Conservation (phyloP, 2,329 filamentous ascomycete genomes). For the Aureobasidium pullulans region DNA sequence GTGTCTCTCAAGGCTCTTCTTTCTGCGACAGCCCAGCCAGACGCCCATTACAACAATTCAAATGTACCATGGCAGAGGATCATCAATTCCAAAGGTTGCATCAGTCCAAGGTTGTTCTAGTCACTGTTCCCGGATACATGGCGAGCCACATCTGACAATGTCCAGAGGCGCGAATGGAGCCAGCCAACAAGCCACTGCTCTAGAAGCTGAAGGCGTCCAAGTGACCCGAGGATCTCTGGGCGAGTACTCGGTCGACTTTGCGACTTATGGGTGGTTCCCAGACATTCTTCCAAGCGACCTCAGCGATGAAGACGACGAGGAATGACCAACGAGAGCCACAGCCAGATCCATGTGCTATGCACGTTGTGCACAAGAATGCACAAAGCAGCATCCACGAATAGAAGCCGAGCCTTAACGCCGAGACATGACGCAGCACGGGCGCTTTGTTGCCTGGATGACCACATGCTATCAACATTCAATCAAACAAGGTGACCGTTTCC, state of each 20-base stretch:
- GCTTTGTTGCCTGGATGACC: conserved; percentile 13
- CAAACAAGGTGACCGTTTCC: conserved; percentile 11
- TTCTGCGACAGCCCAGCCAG: conserved; percentile 32
- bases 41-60: conserved; percentile 55
- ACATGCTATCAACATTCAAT: not conserved
- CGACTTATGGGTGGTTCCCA: conserved; percentile 43
- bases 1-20: conserved; percentile 84
- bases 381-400: not conserved
- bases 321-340: not conserved
- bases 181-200: conserved; percentile 38
- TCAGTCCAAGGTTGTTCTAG: conserved; percentile 65
- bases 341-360: not conserved
- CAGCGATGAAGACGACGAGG: conserved; percentile 10
- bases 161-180: conserved; percentile 36
- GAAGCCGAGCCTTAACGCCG: conserved; percentile 4
- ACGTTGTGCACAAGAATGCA: not conserved
- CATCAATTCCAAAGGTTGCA: conserved; percentile 77
- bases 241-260: conserved; percentile 40
- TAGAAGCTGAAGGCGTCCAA: conserved; percentile 41
- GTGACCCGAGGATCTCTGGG: conserved; percentile 40
- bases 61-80: conserved; percentile 95
- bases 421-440: not conserved
- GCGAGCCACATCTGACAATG: not conserved
- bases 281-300: conserved; percentile 26
- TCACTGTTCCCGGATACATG: not conserved